Evolutionary conservation across 2,329 filamentous ascomycete species (phyloP), one percentile per base, ranked within the genome.

Genomic region (Aureobasidium sp.): DNA sequence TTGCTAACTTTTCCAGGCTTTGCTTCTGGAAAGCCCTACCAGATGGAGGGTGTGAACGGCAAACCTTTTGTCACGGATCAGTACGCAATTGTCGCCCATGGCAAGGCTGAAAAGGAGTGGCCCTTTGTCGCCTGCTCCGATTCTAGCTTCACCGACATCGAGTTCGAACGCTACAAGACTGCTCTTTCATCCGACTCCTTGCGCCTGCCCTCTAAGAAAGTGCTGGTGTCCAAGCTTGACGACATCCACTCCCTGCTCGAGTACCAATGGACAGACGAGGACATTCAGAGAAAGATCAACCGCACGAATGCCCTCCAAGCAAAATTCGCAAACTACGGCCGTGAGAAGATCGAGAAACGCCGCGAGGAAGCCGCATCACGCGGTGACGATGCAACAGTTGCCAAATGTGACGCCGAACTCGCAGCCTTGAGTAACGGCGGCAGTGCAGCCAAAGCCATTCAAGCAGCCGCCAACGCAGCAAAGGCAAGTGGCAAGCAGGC

Each of bases 41-140:
- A 88, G 1, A 83, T 97, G 64, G 82, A 85, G 58, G 85, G 78
- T 34, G 68, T 80, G 2, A 86, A 86, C 55, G 87, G 88, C 32
- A 86, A 89, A 58, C 76, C 77, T 3, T 86, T 95, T 62, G 80
- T 87, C 27, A 95, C 90, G 0, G 89, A 95, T 57, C 85, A 90
- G 66, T 96, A 97, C 65, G 81, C 88, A 27, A 74, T 84, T 51
- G 83, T 88, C 37, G 83, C 88, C 6, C 86, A 95, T 65, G 93
- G 93, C 40, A 90, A 90, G 62, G 79, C 86, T 0, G 80, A 89
- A 64, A 86, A 85, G 66, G 83, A 90, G 30, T 96, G 90, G 71
- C 90, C 90, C 4, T 96, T 97, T 68, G 85, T 93, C 57, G 85
- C 85, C 58, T 90, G 91, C 65, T 97, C 93, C 0, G 90, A 95